Conservation (phyloP, 139 green algal genomes). For the Pedinophyceae sp. region DNA sequence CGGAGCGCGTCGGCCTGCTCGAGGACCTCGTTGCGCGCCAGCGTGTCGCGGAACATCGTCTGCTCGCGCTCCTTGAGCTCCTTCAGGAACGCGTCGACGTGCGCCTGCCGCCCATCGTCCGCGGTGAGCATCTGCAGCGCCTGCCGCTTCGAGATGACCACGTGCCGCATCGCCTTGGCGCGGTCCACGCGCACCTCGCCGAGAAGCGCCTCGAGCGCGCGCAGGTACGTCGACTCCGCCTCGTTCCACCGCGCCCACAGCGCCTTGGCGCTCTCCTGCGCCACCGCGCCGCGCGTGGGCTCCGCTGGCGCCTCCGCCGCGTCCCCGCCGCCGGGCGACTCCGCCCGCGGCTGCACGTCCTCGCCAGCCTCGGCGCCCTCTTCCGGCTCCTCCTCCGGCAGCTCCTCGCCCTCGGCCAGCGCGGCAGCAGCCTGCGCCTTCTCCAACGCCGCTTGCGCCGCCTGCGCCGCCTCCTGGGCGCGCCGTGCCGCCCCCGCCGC, state of each 20-base stretch:
- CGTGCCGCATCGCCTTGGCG: neutral
- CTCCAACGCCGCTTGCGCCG: neutral
- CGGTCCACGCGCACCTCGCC: neutral
- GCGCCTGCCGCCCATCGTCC: neutral
- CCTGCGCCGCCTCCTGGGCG: too few relatives aligned
- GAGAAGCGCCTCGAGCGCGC: neutral
- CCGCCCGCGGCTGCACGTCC: neutral
- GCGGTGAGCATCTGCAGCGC: neutral
- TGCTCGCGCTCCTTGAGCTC: slow-evolving; percentile 6
- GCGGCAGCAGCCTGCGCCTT: neutral
- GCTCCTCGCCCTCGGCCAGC: neutral
- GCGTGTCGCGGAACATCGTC: neutral
- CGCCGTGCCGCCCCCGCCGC: slow-evolving; percentile 10
- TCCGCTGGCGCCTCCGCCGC: too few relatives aligned
- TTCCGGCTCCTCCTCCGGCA: neutral
- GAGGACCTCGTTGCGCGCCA: slow-evolving; percentile 1
- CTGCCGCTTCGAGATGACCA: neutral
- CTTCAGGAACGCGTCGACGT: neutral
- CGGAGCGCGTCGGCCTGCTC: slow-evolving; percentile 9
- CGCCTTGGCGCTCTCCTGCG: neutral
- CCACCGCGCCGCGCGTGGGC: neutral
- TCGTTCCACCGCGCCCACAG: neutral
- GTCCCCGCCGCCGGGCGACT: slow-evolving; percentile 1
- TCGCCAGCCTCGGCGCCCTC: neutral
- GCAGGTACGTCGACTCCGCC: neutral